These are phyloP conservation scores for Stenocarpella maydis DNA, from an alignment of 2,329 filamentous ascomycete genomes.

Conservation along the genomic window DNA sequence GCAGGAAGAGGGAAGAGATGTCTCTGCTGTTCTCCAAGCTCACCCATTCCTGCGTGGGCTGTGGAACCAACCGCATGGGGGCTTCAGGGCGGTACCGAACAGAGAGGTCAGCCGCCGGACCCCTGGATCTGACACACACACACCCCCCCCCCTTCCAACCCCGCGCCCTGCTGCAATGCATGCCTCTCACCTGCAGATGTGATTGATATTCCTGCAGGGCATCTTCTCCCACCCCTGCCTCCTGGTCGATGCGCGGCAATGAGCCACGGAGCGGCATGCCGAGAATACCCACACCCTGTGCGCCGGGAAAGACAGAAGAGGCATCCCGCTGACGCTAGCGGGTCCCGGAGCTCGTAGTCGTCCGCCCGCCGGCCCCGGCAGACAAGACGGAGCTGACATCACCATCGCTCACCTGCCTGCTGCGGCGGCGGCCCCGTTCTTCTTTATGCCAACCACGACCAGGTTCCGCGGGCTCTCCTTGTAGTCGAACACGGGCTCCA, in stretches of 20 bases:
- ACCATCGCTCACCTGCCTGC: not conserved
- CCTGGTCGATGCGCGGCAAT: not conserved
- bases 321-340: not conserved
- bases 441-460: slow-evolving; percentile 90
- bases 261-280: slow-evolving; percentile 19
- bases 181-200: slow-evolving; percentile 30
- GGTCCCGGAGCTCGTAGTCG: not conserved
- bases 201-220: slow-evolving; percentile 22
- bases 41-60: not conserved
- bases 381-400: not conserved
- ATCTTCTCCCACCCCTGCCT: not conserved
- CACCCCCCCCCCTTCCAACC: not conserved
- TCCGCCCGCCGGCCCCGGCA: not conserved
- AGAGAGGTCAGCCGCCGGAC: slow-evolving; percentile 18
- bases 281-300: slow-evolving; percentile 22
- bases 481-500: slow-evolving; percentile 93
- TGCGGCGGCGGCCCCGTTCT: slow-evolving; percentile 33
- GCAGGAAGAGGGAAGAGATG: not conserved
- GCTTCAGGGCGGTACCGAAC: slow-evolving; percentile 1
- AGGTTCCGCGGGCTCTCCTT: slow-evolving; percentile 85
- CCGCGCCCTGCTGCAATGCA: slow-evolving; percentile 36
- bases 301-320: slow-evolving; percentile 1
- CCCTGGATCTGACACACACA: slow-evolving; percentile 29
- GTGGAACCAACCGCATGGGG: not conserved
- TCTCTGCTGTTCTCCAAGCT: not conserved